Base-by-base conservation (phyloP, 2,329 filamentous ascomycete genomes). In the Aspergillus ochraceus region DNA sequence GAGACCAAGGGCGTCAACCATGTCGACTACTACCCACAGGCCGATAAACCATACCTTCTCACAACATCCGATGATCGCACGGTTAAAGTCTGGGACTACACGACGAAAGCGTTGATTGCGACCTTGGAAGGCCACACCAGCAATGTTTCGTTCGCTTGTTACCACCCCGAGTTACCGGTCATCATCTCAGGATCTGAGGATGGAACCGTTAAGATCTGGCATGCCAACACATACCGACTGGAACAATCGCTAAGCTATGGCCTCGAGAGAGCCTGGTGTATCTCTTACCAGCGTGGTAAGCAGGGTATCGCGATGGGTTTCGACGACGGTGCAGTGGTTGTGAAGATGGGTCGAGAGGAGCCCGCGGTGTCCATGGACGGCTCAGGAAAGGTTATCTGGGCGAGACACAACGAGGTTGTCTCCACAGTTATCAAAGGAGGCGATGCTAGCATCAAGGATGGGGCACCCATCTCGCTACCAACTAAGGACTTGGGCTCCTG, bases 31-130 rank as follows among this genome's bases (percentile, higher is more conserved):
- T 89, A 88, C 70, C 86, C 86, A 5, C 85, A 87, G 64, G 84
- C 84, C 26, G 86, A 89, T 75, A 89, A 89, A 73, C 86, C 86
- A 42, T 98, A 99, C 73, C 88, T 99, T 50, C 88, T 99, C 64
- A 99, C 95, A 24, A 97, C 94, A 14, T 97, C 92, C 8, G 95
- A 99, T 75, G 95, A 98, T 77, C 88, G 91, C 70, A 98, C 94
- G 0, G 92, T 98, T 70, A 98, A 98, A 83, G 87, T 99, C 57
- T 99, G 95, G 94, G 95, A 99, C 75, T 98, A 99, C 82, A 98
- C 94, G 12, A 98, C 93, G 52, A 99, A 99, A 80, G 95, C 92
- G 12, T 83, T 98, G 66, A 97, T 98, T 73, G 95, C 95, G 30
- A 98, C 94, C 2, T 84, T 99, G 52, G 95, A 99, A 77, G 95